These are phyloP conservation scores for Tausonia pullulans DNA, from an alignment of 1,284 basidiomycete genomes.

Conservation along the genomic window DNA sequence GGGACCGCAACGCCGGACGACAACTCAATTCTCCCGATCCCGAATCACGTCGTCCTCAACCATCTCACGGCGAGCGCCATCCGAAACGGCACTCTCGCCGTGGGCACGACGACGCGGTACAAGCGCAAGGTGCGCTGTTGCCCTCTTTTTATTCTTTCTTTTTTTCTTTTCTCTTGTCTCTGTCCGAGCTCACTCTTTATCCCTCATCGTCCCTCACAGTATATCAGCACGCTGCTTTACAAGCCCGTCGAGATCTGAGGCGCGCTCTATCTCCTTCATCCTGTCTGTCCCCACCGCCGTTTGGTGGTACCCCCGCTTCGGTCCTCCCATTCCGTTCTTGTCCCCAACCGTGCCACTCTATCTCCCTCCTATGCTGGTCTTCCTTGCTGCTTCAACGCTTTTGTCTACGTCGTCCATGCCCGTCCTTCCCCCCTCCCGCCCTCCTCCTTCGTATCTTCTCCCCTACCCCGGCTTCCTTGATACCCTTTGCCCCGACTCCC, in stretches of 20 bases:
- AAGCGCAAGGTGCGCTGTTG: conserved; percentile 61
- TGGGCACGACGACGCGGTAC: conserved; percentile 88
- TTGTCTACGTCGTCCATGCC: too few species aligned
- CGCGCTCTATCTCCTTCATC: too few species aligned
- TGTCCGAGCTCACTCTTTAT: conserved; percentile 13
- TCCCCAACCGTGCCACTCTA: too few species aligned
- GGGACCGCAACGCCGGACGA: conserved; percentile 51
- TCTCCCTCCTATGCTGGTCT: too few species aligned
- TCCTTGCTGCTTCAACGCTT: too few species aligned
- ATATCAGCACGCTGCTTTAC: conserved; percentile 57
- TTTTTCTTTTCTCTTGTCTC: conserved; percentile 8
- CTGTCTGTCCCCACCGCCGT: too few species aligned
- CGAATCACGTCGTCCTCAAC: conserved; percentile 88
- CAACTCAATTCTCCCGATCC: conserved; percentile 82
- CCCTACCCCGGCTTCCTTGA: too few species aligned
- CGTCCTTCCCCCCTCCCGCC: too few species aligned
- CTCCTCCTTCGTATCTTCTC: too few species aligned
- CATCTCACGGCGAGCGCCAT: conserved; percentile 95
- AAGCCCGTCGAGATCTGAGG: conserved; percentile 38
- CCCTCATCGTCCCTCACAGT: conserved; percentile 32
- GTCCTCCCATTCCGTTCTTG: too few species aligned
- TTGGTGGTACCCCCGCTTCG: too few species aligned
- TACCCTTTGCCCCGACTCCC: too few species aligned
- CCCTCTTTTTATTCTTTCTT: background rate
- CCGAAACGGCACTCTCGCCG: conserved; percentile 82